phyloP scores from a whole-genome alignment of 2,329 filamentous ascomycete species.

The Calonectria henricotiae region DNA sequence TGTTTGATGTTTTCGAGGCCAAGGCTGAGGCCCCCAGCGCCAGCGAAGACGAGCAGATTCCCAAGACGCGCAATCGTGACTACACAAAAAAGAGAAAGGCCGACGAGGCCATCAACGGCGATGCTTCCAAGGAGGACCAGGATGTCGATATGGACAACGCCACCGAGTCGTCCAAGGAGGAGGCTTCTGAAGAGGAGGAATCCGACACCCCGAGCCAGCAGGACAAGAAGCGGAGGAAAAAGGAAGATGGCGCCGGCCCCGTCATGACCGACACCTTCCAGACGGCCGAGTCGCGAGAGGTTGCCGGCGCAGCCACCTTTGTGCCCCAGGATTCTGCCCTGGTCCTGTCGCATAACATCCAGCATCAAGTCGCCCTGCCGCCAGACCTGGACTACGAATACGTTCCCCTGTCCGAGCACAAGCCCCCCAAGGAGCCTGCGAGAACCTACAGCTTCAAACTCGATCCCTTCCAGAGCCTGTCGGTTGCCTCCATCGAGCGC shows the following conservation, averaged over 20 bases:
- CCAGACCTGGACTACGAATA: constrained; percentile 96
- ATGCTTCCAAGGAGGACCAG: constrained; percentile 39
- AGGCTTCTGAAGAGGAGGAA: constrained; percentile 56
- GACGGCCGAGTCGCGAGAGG: constrained; percentile 93
- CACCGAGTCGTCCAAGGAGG: constrained; percentile 60
- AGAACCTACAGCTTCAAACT: constrained; percentile 90
- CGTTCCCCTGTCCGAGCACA: constrained; percentile 94
- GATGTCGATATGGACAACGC: constrained; percentile 61
- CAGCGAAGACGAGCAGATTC: constrained; percentile 63
- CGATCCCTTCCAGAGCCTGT: constrained; percentile 97
- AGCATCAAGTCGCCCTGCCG: constrained; percentile 96
- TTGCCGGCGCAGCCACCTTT: constrained; percentile 84
- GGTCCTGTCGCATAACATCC: constrained; percentile 95
- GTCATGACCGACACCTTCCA: constrained; percentile 95
- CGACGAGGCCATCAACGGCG: constrained; percentile 78
- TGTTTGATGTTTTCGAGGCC: constrained; percentile 88
- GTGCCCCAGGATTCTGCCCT: constrained; percentile 79
- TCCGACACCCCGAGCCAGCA: constrained; percentile 67
- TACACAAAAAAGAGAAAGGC: constrained; percentile 89
- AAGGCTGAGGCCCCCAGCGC: constrained; percentile 61
- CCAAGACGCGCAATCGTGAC: constrained; percentile 69
- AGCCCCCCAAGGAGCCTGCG: constrained; percentile 89
- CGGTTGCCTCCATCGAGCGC: constrained; percentile 94
- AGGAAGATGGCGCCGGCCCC: constrained; percentile 77
- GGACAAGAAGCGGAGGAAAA: constrained; percentile 76